These are phyloP conservation scores for Pythium coloratum DNA, from an alignment of 352 stramenopile genomes.

Conservation along the genomic window DNA sequence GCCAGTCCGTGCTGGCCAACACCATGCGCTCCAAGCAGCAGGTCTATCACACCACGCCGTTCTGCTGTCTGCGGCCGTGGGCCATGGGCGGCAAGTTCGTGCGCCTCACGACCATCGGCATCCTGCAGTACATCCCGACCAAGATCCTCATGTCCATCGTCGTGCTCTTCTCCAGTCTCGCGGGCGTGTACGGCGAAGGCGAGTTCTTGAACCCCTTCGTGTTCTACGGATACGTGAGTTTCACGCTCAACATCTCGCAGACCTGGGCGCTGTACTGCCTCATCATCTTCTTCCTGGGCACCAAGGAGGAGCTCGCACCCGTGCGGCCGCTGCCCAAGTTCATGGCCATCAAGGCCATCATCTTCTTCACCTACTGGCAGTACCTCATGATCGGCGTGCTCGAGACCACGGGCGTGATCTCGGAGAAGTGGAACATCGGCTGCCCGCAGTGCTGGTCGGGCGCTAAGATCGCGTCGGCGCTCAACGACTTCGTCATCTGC, in stretches of 20 bases:
- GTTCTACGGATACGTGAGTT: slow-evolving; percentile 88
- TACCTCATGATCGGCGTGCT: slow-evolving; percentile 89
- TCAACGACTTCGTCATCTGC: slow-evolving; percentile 95
- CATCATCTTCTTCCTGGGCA: slow-evolving; percentile 93
- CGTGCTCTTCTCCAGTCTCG: slow-evolving; percentile 82
- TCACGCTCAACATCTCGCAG: slow-evolving; percentile 90
- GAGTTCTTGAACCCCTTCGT: slow-evolving; percentile 85
- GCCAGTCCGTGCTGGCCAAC: slow-evolving; percentile 75
- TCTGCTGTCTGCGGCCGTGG: slow-evolving; percentile 90
- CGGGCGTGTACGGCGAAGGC: slow-evolving; percentile 88
- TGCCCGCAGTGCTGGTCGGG: slow-evolving; percentile 84
- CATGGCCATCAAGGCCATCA: slow-evolving; percentile 93
- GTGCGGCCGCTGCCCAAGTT: slow-evolving; percentile 93
- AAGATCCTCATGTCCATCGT: slow-evolving; percentile 89
- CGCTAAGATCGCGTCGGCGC: slow-evolving; percentile 84
- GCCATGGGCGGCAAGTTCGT: slow-evolving; percentile 93
- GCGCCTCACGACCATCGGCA: slow-evolving; percentile 90
- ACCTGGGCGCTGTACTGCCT: slow-evolving; percentile 94
- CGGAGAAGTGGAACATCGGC: slow-evolving; percentile 79
- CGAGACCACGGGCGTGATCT: slow-evolving; percentile 86
- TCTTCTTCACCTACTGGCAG: slow-evolving; percentile 97
- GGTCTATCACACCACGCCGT: slow-evolving; percentile 74
- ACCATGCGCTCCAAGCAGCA: slow-evolving; percentile 87
- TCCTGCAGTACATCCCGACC: slow-evolving; percentile 92
- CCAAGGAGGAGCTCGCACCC: slow-evolving; percentile 86